Evolutionary conservation across 2,329 filamentous ascomycete species (phyloP).

Genomic region (Diatrype stigma): DNA sequence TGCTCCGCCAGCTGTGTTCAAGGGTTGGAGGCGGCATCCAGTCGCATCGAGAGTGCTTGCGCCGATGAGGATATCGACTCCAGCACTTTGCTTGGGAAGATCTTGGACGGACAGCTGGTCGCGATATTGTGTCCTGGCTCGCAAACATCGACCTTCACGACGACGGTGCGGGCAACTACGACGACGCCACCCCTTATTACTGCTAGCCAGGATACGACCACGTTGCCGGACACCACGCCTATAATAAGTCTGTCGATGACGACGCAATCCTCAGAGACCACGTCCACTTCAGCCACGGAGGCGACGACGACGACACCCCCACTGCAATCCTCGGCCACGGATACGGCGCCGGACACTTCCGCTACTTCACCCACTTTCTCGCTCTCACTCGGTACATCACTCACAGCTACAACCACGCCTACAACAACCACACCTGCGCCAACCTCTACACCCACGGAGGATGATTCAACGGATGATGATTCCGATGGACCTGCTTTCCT

Average conservation of each 20-base stretch:
- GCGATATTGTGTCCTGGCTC: slow-evolving; percentile 19
- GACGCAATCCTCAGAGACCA: not conserved
- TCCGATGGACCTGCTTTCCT: not conserved
- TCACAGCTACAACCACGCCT: not conserved
- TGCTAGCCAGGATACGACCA: slow-evolving; percentile 7
- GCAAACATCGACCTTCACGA: slow-evolving; percentile 16
- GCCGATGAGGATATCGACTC: slow-evolving; percentile 15
- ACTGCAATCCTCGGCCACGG: not conserved
- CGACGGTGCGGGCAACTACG: slow-evolving; percentile 15
- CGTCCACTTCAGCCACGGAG: not conserved
- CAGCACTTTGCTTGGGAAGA: slow-evolving; percentile 20
- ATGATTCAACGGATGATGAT: not conserved
- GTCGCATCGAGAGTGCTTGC: slow-evolving; percentile 15
- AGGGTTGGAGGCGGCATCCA: slow-evolving; percentile 16
- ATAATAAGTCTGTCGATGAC: slow-evolving; percentile 1
- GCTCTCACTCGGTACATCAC: not conserved
- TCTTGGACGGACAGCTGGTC: slow-evolving; percentile 19
- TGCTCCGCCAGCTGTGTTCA: slow-evolving; percentile 21
- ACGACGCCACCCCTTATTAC: slow-evolving; percentile 9
- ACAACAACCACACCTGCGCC: not conserved
- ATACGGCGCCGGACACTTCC: not conserved
- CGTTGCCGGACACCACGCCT: not conserved
- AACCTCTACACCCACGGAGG: not conserved
- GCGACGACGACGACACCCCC: not conserved
- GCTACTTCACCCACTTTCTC: not conserved